Percentiles rank a stretch among this genome's conserved stretches.
Evolutionary conservation across 177 flowering plant species (phyloP).

Genomic region (Telopea speciosissima): DNA sequence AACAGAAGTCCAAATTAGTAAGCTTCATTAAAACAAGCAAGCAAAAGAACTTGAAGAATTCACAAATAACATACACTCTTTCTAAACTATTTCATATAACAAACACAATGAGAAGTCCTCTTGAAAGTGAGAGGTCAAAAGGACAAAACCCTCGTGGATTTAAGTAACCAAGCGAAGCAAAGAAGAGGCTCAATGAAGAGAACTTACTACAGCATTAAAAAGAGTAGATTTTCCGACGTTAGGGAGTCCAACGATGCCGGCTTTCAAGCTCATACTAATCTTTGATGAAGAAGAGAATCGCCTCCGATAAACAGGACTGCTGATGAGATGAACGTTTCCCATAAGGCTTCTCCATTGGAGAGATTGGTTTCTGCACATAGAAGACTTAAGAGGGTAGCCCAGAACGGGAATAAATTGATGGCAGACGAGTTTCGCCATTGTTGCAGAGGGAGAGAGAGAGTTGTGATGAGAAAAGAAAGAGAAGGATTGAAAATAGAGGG

Average conservation of each 20-base stretch:
- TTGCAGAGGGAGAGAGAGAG: neutral
- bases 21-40: neutral
- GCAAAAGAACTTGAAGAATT: neutral
- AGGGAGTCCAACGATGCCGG: slow-evolving; percentile 99
- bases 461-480: no score
- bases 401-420: slow-evolving; percentile 20
- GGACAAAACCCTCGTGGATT: neutral
- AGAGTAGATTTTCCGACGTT: slow-evolving; percentile 98
- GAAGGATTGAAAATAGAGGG: no score
- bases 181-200: neutral
- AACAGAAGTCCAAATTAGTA: neutral
- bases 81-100: no score
- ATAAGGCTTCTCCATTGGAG: slow-evolving; percentile 8
- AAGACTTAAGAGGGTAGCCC: slow-evolving; percentile 15
- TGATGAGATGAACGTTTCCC: neutral
- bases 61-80: neutral
- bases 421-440: slow-evolving; percentile 29
- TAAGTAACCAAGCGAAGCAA: neutral
- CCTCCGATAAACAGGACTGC: slow-evolving; percentile 8
- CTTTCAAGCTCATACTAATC: slow-evolving; percentile 87
- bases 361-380: slow-evolving; percentile 5
- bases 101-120: neutral
- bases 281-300: slow-evolving; percentile 43
- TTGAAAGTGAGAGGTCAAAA: neutral
- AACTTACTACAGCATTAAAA: slow-evolving; percentile 88